phyloP scores from a whole-genome alignment of 805 yeast genomes.

The Metschnikowia noctiluminum region DNA sequence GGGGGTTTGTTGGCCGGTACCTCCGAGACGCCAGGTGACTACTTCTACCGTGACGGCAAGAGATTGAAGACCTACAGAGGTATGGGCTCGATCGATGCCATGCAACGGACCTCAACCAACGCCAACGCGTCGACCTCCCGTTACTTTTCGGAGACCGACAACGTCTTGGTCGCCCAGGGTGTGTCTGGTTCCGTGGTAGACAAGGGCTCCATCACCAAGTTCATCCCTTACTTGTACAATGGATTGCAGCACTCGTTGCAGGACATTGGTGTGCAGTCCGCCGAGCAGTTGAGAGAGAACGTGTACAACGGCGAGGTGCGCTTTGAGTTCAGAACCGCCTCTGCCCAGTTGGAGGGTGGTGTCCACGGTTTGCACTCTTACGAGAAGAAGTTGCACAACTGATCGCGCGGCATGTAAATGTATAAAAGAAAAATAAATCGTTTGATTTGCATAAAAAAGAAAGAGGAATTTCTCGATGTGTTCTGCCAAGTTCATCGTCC shows the following conservation, averaged over 20 bases:
- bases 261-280: conserved; percentile 85
- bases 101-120: conserved; percentile 83
- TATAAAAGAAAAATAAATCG: neutral
- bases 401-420: conserved; percentile 17
- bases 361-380: conserved; percentile 93
- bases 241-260: conserved; percentile 99
- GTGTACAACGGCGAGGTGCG: conserved; percentile 72
- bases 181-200: conserved; percentile 96
- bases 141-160: conserved; percentile 94
- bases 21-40: conserved; percentile 96
- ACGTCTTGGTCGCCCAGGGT: conserved; percentile 98
- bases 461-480: too few species aligned
- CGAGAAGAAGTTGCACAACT: conserved; percentile 95
- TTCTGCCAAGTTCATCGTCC: too few species aligned
- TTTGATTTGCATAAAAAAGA: too few species aligned
- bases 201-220: conserved; percentile 92
- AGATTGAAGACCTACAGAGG: conserved; percentile 97
- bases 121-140: conserved; percentile 98
- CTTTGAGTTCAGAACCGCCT: conserved; percentile 96
- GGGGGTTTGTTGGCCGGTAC: conserved; percentile 99
- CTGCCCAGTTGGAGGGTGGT: conserved; percentile 99
- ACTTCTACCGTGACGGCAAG: conserved; percentile 96
- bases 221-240: conserved; percentile 87
- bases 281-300: conserved; percentile 57
- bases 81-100: conserved; percentile 99